Evolutionary conservation across 2,329 filamentous ascomycete genomes (phyloP).

Genomic region (Sporothrix phasma): DNA sequence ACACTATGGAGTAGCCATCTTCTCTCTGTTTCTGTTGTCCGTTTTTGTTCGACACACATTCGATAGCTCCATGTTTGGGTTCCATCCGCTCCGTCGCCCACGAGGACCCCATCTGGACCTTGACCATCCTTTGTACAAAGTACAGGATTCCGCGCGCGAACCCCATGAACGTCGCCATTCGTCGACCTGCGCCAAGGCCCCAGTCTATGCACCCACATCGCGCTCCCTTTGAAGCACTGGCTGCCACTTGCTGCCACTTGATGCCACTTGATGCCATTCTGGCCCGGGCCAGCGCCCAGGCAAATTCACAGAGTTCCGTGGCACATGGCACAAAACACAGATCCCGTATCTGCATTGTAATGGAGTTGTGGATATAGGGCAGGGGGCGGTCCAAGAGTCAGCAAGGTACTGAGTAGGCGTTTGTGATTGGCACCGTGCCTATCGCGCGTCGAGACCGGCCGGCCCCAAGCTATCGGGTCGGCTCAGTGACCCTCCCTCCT

Average conservation of each 20-base stretch:
- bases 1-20: too few relatives aligned
- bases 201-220: too few relatives aligned
- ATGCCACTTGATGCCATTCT: background rate
- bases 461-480: slow-evolving; percentile 3
- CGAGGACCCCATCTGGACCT: too few relatives aligned
- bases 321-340: slow-evolving; percentile 4
- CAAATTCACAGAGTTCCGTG: background rate
- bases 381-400: background rate
- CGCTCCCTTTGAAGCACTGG: too few relatives aligned
- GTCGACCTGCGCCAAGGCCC: too few relatives aligned
- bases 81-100: background rate
- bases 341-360: background rate
- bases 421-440: background rate
- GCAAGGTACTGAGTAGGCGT: background rate
- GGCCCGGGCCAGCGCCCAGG: background rate
- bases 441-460: background rate
- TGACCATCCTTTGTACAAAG: too few relatives aligned
- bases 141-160: too few relatives aligned
- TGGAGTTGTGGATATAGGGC: too few relatives aligned
- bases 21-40: background rate
- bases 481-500: background rate
- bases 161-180: background rate
- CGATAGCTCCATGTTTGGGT: background rate
- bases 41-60: background rate
- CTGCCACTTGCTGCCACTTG: too few relatives aligned